A percentile compares a stretch with the other conserved stretches of the same genome.
Evolutionary conservation across 306 rosid species (phyloP).

Genomic region (Canavalia ensiformis): DNA sequence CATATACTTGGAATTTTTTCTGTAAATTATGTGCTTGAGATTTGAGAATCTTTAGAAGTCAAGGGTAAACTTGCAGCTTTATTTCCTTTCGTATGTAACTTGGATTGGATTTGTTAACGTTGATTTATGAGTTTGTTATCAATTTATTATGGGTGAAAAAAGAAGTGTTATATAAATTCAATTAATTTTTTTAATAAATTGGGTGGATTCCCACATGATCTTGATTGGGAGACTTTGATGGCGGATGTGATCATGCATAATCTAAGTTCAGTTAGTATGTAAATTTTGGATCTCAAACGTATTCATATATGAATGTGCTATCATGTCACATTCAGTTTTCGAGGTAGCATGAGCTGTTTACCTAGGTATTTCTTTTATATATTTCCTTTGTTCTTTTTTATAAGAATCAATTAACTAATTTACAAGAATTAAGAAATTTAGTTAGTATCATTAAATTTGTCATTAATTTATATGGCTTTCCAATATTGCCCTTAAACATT

Average conservation of each 20-base stretch:
- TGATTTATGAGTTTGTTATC: neutral
- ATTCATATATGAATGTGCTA: neutral
- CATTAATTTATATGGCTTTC: no score
- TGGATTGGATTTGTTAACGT: neutral
- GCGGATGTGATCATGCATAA: neutral
- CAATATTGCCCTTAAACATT: no score
- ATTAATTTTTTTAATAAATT: neutral
- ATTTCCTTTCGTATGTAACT: neutral
- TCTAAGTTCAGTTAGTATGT: neutral
- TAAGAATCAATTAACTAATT: no score
- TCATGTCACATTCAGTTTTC: neutral
- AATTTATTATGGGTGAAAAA: neutral
- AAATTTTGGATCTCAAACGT: constrained; percentile 1
- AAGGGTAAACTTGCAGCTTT: neutral
- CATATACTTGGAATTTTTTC: neutral
- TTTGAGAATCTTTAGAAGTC: neutral
- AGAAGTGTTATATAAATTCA: neutral
- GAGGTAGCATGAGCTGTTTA: neutral
- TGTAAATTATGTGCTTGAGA: neutral
- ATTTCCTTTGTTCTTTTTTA: no score
- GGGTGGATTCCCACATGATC: neutral
- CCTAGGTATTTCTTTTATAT: neutral
- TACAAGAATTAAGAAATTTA: no score
- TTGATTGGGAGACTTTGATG: neutral
- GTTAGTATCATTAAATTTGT: no score